These are phyloP conservation scores for Zymoseptoria passerinii DNA, from an alignment of 2,329 filamentous ascomycete genomes.

Conservation along the genomic window DNA sequence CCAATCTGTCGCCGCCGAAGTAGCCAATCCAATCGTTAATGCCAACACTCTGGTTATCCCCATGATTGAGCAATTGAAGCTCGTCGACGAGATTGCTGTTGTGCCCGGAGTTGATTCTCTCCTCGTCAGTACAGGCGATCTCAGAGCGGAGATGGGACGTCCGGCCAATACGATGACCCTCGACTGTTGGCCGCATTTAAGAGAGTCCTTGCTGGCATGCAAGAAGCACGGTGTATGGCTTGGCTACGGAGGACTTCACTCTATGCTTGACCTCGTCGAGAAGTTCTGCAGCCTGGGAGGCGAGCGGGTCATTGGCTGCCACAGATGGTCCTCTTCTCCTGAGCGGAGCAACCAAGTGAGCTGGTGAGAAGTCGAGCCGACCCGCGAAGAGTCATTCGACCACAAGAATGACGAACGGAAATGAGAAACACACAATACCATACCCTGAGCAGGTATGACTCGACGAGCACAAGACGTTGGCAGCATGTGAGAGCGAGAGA, in stretches of 20 bases:
- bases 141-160: conserved; percentile 39
- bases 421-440: neutral
- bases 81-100: conserved; percentile 35
- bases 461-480: no score
- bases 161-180: conserved; percentile 34
- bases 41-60: conserved; percentile 34
- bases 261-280: conserved; percentile 36
- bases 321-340: conserved; percentile 32
- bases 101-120: conserved; percentile 38
- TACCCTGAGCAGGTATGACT: no score
- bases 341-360: conserved; percentile 29
- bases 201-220: conserved; percentile 33
- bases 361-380: conserved; percentile 2
- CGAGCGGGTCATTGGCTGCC: conserved; percentile 34
- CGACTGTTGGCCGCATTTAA: conserved; percentile 26
- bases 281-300: conserved; percentile 34
- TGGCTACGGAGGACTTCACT: conserved; percentile 36
- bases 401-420: neutral
- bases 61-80: conserved; percentile 37
- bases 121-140: conserved; percentile 39
- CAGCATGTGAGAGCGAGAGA: no score
- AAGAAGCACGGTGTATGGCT: conserved; percentile 34
- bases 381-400: neutral
- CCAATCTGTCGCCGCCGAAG: conserved; percentile 26
- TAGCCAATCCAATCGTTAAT: conserved; percentile 32